phyloP scores from a whole-genome alignment of 75 land plant species.

The Sequoia sempervirens region DNA sequence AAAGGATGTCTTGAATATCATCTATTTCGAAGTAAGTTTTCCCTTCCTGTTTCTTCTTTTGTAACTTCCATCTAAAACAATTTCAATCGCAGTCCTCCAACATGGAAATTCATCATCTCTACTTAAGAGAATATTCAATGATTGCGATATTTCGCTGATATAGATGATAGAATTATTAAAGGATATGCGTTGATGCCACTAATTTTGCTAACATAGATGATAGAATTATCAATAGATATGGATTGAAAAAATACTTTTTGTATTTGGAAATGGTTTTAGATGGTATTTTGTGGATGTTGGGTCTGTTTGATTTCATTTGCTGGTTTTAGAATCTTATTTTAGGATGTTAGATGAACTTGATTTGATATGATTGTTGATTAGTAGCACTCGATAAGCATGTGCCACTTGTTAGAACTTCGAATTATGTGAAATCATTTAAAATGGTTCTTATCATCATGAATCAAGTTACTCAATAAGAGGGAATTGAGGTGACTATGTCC shows the following conservation, averaged over 20 bases:
- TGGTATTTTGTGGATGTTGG: neutral
- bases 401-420: neutral
- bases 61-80: neutral
- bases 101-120: neutral
- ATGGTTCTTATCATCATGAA: neutral
- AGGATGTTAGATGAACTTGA: neutral
- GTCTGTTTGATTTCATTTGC: neutral
- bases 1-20: conserved; percentile 1
- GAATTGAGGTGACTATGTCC: neutral
- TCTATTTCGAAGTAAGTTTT: conserved; percentile 11
- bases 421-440: neutral
- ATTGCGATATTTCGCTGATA: too few relatives aligned
- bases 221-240: too few relatives aligned
- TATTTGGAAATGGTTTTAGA: neutral
- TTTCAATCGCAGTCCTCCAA: neutral
- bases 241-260: neutral
- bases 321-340: neutral
- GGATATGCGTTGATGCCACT: too few relatives aligned
- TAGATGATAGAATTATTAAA: too few relatives aligned
- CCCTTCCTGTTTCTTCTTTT: too few relatives aligned
- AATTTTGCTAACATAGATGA: too few relatives aligned
- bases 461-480: neutral
- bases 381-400: neutral
- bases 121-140: too few relatives aligned
- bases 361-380: conserved; percentile 1